Evolutionary conservation across 306 rosid genomes (phyloP).

Genomic region (Acacia confusa): DNA sequence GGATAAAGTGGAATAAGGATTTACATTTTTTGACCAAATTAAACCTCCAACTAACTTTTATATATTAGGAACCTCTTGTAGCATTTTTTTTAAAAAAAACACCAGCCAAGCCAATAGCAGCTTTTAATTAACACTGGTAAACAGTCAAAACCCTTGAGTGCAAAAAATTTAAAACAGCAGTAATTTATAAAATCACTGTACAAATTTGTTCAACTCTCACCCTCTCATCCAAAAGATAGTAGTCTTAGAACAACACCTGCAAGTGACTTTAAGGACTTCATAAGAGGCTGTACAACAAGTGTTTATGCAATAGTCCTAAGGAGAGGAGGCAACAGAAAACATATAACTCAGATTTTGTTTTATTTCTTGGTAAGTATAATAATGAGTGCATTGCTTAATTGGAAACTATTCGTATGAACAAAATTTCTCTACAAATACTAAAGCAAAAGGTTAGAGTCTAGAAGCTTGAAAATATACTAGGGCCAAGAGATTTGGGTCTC

Average conservation of each 20-base stretch:
- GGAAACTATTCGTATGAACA: conserved; percentile 1
- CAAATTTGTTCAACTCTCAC: not conserved
- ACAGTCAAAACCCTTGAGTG: not conserved
- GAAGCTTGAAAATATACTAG: conserved; percentile 28
- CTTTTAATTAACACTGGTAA: too few relatives aligned
- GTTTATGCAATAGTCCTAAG: conserved; percentile 1
- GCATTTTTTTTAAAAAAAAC: too few relatives aligned
- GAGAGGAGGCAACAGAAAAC: conserved; percentile 3
- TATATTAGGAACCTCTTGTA: too few relatives aligned
- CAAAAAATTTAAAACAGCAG: not conserved
- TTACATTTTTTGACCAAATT: too few relatives aligned
- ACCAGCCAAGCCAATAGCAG: too few relatives aligned
- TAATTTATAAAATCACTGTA: not conserved
- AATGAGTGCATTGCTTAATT: not conserved
- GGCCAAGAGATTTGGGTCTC: conserved; percentile 34
- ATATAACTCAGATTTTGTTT: not conserved
- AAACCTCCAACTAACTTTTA: too few relatives aligned
- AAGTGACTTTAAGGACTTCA: too few relatives aligned
- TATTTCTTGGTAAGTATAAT: too few relatives aligned
- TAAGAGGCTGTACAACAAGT: conserved; percentile 37
- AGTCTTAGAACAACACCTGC: not conserved
- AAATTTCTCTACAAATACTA: conserved; percentile 14
- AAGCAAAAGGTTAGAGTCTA: conserved; percentile 15
- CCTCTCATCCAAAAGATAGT: not conserved
- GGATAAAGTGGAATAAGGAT: too few relatives aligned